Percentiles rank a stretch among this genome's conserved stretches.
Evolutionary conservation across 2,329 filamentous ascomycete species (phyloP).

Genomic region (Dothiorella sarmentorum): DNA sequence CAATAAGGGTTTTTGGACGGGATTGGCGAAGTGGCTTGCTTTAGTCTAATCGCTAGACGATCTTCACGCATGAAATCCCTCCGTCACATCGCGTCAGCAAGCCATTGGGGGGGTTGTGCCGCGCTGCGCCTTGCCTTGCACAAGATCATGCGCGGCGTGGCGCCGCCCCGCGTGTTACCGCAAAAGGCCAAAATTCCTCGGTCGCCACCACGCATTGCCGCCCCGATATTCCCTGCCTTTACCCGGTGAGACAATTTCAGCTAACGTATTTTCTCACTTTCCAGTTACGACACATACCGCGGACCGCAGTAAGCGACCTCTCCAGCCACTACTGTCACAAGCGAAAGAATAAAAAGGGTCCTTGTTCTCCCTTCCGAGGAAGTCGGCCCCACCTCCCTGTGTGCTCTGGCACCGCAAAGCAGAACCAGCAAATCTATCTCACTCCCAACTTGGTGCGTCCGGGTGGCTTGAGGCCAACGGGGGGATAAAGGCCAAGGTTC

Average conservation of each 20-base stretch:
- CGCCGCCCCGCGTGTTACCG: conserved; percentile 8
- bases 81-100: conserved; percentile 7
- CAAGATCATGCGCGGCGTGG: conserved; percentile 9
- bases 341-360: too few relatives aligned
- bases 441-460: neutral
- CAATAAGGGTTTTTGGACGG: conserved; percentile 2
- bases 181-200: too few relatives aligned
- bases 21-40: conserved; percentile 4
- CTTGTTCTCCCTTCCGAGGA: neutral
- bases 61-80: conserved; percentile 13
- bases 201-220: too few relatives aligned
- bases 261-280: neutral
- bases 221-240: neutral
- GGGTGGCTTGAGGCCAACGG: neutral
- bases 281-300: conserved; percentile 18
- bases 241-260: neutral
- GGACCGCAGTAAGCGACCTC: conserved; percentile 19
- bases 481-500: neutral
- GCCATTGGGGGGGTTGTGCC: neutral
- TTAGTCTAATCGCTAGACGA: conserved; percentile 13
- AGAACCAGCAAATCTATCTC: neutral
- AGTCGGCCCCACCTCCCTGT: neutral
- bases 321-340: neutral
- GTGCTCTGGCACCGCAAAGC: neutral
- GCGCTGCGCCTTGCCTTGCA: conserved; percentile 1